These are phyloP conservation scores for Neofusicoccum cordaticola DNA, from an alignment of 2,329 filamentous ascomycete species.

Conservation along the genomic window DNA sequence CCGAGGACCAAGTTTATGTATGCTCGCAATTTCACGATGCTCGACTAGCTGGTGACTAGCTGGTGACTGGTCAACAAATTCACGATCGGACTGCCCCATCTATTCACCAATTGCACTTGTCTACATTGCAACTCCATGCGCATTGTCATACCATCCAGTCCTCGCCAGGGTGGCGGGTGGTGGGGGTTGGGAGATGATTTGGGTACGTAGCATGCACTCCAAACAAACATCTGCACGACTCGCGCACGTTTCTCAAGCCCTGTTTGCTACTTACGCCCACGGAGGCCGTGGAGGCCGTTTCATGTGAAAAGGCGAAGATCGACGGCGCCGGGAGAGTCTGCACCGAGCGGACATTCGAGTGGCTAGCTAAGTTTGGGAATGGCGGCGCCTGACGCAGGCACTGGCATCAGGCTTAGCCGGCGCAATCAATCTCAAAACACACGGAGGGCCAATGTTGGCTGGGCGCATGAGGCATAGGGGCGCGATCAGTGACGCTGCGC, in stretches of 20 bases:
- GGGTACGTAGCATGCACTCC: no score
- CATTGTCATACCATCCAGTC: background rate
- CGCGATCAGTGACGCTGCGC: background rate
- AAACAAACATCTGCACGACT: background rate
- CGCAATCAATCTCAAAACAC: conserved; percentile 12
- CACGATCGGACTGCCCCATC: no score
- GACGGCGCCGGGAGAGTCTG: conserved; percentile 1
- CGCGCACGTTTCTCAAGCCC: background rate
- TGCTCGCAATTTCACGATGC: no score
- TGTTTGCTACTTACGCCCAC: background rate
- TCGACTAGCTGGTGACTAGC: no score
- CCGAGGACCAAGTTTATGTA: no score
- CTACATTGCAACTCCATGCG: no score
- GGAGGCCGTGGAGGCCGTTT: background rate
- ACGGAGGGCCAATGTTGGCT: conserved; percentile 1
- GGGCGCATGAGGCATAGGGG: background rate
- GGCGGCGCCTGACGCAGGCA: conserved; percentile 14
- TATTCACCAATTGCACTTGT: no score
- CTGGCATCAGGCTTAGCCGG: conserved; percentile 2
- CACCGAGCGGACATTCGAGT: background rate
- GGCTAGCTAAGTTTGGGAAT: conserved; percentile 7
- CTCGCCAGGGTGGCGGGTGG: background rate
- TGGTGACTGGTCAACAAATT: no score
- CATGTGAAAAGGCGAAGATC: conserved; percentile 9
- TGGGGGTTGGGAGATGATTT: no score